phyloP scores from a whole-genome alignment of 768 basidiomycete genomes.

The Tephrocybe sp. region DNA sequence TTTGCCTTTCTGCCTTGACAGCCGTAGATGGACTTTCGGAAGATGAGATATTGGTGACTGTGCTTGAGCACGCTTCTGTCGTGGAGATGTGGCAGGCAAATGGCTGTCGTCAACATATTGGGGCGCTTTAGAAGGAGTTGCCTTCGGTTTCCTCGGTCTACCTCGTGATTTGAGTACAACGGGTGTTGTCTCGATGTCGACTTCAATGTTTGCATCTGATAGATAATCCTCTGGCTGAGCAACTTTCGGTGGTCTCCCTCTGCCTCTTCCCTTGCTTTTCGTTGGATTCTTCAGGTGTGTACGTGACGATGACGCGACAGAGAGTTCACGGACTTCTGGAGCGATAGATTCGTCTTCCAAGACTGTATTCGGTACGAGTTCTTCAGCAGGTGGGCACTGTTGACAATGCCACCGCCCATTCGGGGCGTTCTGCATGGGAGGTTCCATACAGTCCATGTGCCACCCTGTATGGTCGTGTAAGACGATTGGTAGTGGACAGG shows the following conservation, averaged over 20 bases:
- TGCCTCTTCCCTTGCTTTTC: constrained; percentile 25
- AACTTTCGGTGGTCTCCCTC: constrained; percentile 32
- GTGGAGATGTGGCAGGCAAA: constrained; percentile 20
- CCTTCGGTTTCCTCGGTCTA: constrained; percentile 26
- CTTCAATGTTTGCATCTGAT: constrained; percentile 29
- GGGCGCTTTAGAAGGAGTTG: constrained; percentile 12
- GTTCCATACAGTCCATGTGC: constrained; percentile 79
- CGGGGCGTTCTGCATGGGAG: constrained; percentile 69
- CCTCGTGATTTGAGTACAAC: constrained; percentile 13
- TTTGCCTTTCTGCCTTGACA: constrained; percentile 57
- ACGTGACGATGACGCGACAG: constrained; percentile 43
- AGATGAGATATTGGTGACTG: constrained; percentile 31
- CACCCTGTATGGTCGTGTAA: constrained; percentile 49
- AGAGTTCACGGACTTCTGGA: constrained; percentile 28
- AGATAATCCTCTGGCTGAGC: constrained; percentile 35
- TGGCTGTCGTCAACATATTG: constrained; percentile 25
- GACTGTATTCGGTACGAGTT: background rate
- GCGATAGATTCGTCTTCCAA: constrained; percentile 16
- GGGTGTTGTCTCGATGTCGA: constrained; percentile 22
- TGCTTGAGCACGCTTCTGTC: constrained; percentile 44
- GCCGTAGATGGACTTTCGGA: constrained; percentile 43
- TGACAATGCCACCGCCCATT: constrained; percentile 80
- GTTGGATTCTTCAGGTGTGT: constrained; percentile 14
- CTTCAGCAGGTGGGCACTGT: constrained; percentile 43
- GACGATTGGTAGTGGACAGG: constrained; percentile 9